Evolutionary conservation across 2,329 filamentous ascomycete genomes (phyloP), one percentile per base, ranked within the genome.

Genomic region (Ceratocystis papillata): DNA sequence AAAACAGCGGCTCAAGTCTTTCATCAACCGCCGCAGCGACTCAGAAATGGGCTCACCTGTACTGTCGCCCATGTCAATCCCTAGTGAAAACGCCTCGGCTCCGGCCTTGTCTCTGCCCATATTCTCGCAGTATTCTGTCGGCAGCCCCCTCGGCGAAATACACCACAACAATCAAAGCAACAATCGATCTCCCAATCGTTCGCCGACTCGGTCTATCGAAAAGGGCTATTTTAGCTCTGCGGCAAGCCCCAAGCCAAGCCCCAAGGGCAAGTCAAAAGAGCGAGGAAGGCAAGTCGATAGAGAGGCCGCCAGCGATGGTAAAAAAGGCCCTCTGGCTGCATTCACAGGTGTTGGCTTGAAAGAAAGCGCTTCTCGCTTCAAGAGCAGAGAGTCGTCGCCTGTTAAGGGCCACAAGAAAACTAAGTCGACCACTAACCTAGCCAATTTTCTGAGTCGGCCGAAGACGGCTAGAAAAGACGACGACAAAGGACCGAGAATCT

Each of bases 381-480:
- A 78, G 70, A 75, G 75, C 46, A 74, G 75, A 68, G 80, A 81
- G 63, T 70, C 76, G 28, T 81, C 82, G 50, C 80, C 81, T 10
- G 80, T 79, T 67, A 88, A 87, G 72, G 50, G 33, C 22, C 83
- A 84, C 30, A 87, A 87, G 72, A 95, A 93, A 78, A 83, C 83
- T 46, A 96, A 93, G 75, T 96, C 92, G 0, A 83, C 88, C 2
- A 88, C 88, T 41, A 95, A 91, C 73, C 80, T 97, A n/a, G 84
- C 85, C 0, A 85, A 82, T 3, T 81, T 96, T 65, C 81, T 96
- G 63, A 85, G 85, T 66, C 86, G 87, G 66, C 84, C 86, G 67
- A 90, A 87, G 73, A 90, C 89, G 8, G 80, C 86, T 64, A 89
- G 86, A 72, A 87, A 84, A 69, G 67, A 67, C 30, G 66, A 67